Conservation (phyloP, 2,329 filamentous ascomycete genomes). For the Trichoderma arundinaceum region DNA sequence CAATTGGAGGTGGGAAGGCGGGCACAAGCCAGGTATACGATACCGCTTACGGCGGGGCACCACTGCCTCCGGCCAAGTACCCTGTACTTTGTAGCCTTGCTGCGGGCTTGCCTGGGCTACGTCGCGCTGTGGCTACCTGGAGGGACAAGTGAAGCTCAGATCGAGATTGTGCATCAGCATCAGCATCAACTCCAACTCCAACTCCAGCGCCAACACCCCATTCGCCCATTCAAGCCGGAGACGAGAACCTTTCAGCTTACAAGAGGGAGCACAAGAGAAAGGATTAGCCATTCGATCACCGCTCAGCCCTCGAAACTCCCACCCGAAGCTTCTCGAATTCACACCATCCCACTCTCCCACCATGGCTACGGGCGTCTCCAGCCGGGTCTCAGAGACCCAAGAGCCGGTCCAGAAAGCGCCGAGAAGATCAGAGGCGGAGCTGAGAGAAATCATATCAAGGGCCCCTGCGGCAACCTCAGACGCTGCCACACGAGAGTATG, state of each 20-base stretch:
- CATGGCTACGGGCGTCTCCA: conserved; percentile 65
- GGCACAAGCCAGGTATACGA: not conserved
- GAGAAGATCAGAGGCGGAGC: conserved; percentile 79
- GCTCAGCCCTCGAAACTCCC: not conserved
- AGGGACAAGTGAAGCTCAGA: conserved; percentile 33
- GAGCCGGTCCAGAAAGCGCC: conserved; percentile 80
- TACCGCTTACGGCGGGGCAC: not conserved
- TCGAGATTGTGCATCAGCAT: conserved; percentile 30
- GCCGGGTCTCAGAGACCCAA: conserved; percentile 85
- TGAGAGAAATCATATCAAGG: conserved; percentile 86
- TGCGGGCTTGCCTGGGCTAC: conserved; percentile 20
- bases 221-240: conserved; percentile 6
- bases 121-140: conserved; percentile 47
- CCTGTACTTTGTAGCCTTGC: not conserved
- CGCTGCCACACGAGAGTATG: conserved; percentile 87
- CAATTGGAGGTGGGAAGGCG: not conserved
- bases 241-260: not conserved
- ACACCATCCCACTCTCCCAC: conserved; percentile 31
- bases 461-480: conserved; percentile 83
- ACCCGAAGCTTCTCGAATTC: conserved; percentile 6
- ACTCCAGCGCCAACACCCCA: not conserved
- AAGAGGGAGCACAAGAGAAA: not conserved
- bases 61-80: not conserved
- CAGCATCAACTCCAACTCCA: conserved; percentile 16
- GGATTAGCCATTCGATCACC: conserved; percentile 11